phyloP scores from a whole-genome alignment of 73 alveolate species.

The Effrenium voratum region DNA sequence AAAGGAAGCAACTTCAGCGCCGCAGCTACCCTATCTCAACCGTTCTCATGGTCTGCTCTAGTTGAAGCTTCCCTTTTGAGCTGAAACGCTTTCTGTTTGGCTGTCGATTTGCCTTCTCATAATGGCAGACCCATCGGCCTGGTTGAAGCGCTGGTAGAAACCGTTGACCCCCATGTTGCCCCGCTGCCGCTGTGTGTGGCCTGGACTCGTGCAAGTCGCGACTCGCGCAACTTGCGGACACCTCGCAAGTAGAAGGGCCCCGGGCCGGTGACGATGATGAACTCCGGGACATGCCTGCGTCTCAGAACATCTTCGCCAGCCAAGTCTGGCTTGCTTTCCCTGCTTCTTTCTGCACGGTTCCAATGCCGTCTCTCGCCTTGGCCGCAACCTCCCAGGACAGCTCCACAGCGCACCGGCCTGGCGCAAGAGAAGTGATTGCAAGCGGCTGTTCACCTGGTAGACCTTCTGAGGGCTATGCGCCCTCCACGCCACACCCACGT shows the following conservation, averaged over 20 bases:
- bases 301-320: neutral
- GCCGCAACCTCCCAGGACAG: constrained; percentile 79
- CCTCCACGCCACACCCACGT: constrained; percentile 58
- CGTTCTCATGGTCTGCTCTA: too few relatives aligned
- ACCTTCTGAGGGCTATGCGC: neutral
- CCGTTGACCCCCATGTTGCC: constrained; percentile 88
- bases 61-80: too few relatives aligned
- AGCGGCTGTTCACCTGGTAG: neutral
- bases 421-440: neutral
- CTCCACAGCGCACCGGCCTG: constrained; percentile 74
- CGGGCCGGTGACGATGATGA: constrained; percentile 81
- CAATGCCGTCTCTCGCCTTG: neutral
- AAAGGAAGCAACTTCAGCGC: too few relatives aligned
- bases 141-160: constrained; percentile 62
- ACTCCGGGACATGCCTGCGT: constrained; percentile 48
- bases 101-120: neutral
- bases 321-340: too few relatives aligned
- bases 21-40: too few relatives aligned
- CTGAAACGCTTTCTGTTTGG: too few relatives aligned
- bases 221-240: neutral
- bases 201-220: neutral
- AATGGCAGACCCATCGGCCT: neutral
- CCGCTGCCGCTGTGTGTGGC: constrained; percentile 41
- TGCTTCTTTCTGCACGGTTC: too few relatives aligned
- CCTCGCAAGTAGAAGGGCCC: neutral